Evolutionary conservation across 495 filamentous ascomycete genomes (phyloP).

Genomic region (Tuber brumale): DNA sequence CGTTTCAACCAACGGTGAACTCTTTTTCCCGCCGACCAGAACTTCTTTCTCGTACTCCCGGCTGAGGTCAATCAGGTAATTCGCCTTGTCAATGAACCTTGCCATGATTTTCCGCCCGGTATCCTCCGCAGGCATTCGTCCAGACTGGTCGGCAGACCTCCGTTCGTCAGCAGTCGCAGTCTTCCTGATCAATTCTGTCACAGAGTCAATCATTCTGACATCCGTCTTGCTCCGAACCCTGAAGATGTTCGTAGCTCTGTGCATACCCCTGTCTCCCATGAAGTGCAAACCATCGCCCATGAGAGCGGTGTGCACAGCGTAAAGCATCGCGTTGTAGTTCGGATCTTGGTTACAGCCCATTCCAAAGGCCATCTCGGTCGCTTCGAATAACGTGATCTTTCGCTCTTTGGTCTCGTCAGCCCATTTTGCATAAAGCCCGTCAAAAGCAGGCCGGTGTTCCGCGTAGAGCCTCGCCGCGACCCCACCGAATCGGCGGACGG

Average conservation of each 20-base stretch:
- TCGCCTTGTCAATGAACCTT: conserved; percentile 60
- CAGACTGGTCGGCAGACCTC: not conserved
- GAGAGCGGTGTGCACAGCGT: conserved; percentile 37
- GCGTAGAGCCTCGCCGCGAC: conserved; percentile 20
- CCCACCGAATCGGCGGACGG: conserved; percentile 20
- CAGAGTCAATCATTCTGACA: conserved; percentile 31
- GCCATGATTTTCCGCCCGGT: not conserved
- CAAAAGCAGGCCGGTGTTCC: conserved; percentile 9
- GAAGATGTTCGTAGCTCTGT: conserved; percentile 35
- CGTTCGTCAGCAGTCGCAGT: conserved; percentile 10
- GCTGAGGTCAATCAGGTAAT: conserved; percentile 58
- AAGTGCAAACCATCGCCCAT: conserved; percentile 37
- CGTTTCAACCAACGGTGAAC: conserved; percentile 45
- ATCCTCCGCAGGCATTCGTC: conserved; percentile 1
- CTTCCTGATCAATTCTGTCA: conserved; percentile 27
- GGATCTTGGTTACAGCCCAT: not conserved
- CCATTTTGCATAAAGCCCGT: conserved; percentile 24
- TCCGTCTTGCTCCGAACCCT: conserved; percentile 31
- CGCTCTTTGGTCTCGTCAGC: conserved; percentile 19
- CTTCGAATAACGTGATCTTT: conserved; percentile 30
- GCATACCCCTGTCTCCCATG: conserved; percentile 32
- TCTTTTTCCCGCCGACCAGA: conserved; percentile 48
- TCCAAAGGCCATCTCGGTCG: conserved; percentile 33
- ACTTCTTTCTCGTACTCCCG: conserved; percentile 56
- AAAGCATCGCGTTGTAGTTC: conserved; percentile 22